Evolutionary conservation across 2,329 filamentous ascomycete species (phyloP).

Genomic region (Microsporum audouinii): DNA sequence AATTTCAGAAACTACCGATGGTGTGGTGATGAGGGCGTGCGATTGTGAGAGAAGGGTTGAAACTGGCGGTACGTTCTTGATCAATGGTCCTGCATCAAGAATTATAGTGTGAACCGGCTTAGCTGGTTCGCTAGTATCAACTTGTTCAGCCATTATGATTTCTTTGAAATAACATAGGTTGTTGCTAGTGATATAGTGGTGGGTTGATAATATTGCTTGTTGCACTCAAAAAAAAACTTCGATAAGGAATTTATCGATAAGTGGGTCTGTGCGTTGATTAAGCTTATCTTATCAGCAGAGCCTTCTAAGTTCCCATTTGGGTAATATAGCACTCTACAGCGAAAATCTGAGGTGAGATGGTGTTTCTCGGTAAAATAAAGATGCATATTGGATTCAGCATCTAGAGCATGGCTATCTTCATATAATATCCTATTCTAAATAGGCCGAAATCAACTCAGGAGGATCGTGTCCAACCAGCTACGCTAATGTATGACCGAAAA

Average conservation of each 20-base stretch:
- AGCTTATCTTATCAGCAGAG: conserved; percentile 28
- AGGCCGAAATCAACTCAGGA: not conserved
- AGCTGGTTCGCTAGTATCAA: conserved; percentile 15
- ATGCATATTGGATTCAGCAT: not conserved
- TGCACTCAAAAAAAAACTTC: not conserved
- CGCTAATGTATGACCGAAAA: not conserved
- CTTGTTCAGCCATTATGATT: conserved; percentile 19
- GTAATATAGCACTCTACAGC: not conserved
- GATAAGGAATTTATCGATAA: conserved; percentile 9
- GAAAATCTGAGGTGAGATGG: not conserved
- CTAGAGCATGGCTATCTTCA: not conserved
- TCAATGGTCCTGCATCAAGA: conserved; percentile 82
- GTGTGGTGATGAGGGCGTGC: conserved; percentile 68
- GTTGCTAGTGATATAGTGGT: not conserved
- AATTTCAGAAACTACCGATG: conserved; percentile 77
- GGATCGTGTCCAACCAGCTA: not conserved
- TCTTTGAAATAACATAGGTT: not conserved
- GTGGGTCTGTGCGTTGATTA: conserved; percentile 11
- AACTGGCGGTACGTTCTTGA: conserved; percentile 80
- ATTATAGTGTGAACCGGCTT: conserved; percentile 75
- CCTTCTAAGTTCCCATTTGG: not conserved
- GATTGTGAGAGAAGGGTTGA: conserved; percentile 70
- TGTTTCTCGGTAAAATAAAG: not conserved
- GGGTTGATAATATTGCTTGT: not conserved
- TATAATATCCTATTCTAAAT: not conserved